Percentiles rank a stretch among this genome's conserved stretches.
Conservation (phyloP, 2,329 filamentous ascomycete genomes). For the Verticillium klebahnii region DNA sequence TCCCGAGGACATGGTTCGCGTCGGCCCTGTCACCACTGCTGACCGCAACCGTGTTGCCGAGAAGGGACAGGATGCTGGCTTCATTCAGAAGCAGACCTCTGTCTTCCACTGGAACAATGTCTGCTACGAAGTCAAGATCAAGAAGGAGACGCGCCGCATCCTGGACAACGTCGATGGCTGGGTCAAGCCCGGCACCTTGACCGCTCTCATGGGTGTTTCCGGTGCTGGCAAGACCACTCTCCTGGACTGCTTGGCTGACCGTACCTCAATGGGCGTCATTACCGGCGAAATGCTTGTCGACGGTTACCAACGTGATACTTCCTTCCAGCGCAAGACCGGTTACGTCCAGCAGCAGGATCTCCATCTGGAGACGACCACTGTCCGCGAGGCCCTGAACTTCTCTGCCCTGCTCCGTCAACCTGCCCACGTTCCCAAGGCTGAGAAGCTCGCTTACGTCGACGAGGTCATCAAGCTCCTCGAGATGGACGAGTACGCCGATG, state of each 20-base stretch:
- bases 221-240: slow-evolving; percentile 95
- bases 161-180: slow-evolving; percentile 85
- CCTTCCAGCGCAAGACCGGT: slow-evolving; percentile 88
- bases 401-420: slow-evolving; percentile 83
- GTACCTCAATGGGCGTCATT: slow-evolving; percentile 85
- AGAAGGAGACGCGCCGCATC: slow-evolving; percentile 68
- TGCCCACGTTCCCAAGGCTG: slow-evolving; percentile 61
- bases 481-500: slow-evolving; percentile 87
- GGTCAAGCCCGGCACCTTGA: slow-evolving; percentile 89
- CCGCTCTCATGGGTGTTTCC: slow-evolving; percentile 85
- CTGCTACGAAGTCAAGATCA: slow-evolving; percentile 75
- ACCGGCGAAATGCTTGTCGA: slow-evolving; percentile 73
- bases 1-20: slow-evolving; percentile 43
- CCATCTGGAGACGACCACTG: slow-evolving; percentile 77
- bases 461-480: slow-evolving; percentile 88
- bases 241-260: slow-evolving; percentile 78
- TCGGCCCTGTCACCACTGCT: slow-evolving; percentile 44
- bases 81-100: slow-evolving; percentile 56
- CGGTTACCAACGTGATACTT: slow-evolving; percentile 64
- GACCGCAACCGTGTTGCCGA: slow-evolving; percentile 29
- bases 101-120: slow-evolving; percentile 85
- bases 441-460: slow-evolving; percentile 84
- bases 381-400: slow-evolving; percentile 84
- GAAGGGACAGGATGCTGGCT: slow-evolving; percentile 33
- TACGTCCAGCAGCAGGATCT: slow-evolving; percentile 94